phyloP scores from a whole-genome alignment of 139 green algal species.

The Diplosphaera chodatii region DNA sequence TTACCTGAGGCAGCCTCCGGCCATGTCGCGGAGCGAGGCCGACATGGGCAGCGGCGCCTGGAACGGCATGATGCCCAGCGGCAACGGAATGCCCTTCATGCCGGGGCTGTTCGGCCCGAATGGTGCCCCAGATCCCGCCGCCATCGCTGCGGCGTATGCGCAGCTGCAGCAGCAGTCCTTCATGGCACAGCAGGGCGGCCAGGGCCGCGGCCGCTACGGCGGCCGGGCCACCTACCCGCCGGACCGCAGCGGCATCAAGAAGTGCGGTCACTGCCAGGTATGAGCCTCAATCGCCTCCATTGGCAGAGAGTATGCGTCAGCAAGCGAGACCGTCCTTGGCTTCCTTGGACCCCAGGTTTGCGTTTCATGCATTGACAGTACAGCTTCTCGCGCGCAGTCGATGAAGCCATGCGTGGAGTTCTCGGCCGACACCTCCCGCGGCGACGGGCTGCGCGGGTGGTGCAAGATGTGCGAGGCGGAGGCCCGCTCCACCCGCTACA shows the following conservation, averaged over 20 bases:
- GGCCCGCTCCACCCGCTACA: not conserved
- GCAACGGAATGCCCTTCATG: too few relatives aligned
- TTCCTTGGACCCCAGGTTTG: too few relatives aligned
- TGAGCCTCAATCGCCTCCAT: too few relatives aligned
- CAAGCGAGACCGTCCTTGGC: too few relatives aligned
- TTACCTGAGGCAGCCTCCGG: too few relatives aligned
- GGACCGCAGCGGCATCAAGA: not conserved
- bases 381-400: too few relatives aligned
- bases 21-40: not conserved
- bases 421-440: not conserved
- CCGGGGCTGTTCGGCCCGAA: not conserved
- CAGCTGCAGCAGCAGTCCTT: not conserved
- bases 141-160: not conserved
- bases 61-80: not conserved
- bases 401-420: not conserved
- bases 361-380: too few relatives aligned
- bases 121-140: not conserved
- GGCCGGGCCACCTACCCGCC: too few relatives aligned
- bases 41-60: not conserved
- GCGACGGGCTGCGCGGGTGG: not conserved
- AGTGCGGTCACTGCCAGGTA: not conserved
- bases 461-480: not conserved
- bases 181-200: not conserved
- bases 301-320: too few relatives aligned
- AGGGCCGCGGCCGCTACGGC: not conserved